Base-by-base conservation (phyloP, 805 yeast species). In the Wickerhamomyces pijperi region DNA sequence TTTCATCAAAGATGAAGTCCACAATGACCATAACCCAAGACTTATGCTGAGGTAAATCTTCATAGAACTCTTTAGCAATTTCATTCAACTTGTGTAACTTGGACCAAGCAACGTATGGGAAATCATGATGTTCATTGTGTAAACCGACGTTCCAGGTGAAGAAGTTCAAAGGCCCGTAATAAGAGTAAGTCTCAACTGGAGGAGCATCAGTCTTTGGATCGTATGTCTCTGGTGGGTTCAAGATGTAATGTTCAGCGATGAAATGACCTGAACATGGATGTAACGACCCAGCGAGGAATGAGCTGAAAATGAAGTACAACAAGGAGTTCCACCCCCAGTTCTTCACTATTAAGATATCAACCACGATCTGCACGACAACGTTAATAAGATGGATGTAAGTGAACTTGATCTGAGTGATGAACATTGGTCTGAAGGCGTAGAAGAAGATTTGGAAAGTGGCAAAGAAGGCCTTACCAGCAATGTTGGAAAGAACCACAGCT, bases 231-330 rank as follows among this genome's bases (percentile, higher is more conserved):
- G 71, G 72, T 31, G 84, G 80, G 46, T 76, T 65, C 57, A 85
- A 67, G 13, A 85, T 76, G 54, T 84, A 85, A 57, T 87, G 97
- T 56, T 87, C 97, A n/a, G 95, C 90, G 46, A 87, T 84, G 60
- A 87, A 87, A 62, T 87, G 97, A 17, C 96, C 97, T 1, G 96
- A 94, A 43, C 86, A 78, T 20, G 97, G 97, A 54, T 87, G 97
- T 54, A 84, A 66, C 0, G 94, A 83, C 2, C 97, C 97, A 0
- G 95, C 95, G 38, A 87, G 63, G 55, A 87, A 84, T 0, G 94
- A 79, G 32, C 88, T 78, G 57, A 81, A 63, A 19, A 87, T 55
- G 46, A 87, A 72, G 57, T 87, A 87, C 32, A 63, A 54, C 33
- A 82, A 57, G 0, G 92, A 60, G 42, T 76, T 72, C 63, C 66